These are phyloP conservation scores for Prunus mira DNA, from an alignment of 306 rosid species.

Conservation along the genomic window DNA sequence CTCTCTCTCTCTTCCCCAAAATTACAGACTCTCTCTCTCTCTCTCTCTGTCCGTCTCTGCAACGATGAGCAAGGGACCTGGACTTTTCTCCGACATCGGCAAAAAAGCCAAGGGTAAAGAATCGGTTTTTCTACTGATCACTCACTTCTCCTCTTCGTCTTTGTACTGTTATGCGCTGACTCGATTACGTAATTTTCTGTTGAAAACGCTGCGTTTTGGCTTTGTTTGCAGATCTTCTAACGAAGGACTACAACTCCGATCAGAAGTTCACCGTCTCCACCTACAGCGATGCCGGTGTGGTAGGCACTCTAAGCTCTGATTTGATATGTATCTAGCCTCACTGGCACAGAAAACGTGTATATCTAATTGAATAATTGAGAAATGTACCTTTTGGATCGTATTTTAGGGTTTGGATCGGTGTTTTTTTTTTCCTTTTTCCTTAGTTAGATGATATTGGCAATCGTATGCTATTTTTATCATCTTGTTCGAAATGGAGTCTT, in stretches of 20 bases:
- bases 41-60: conserved; percentile 20
- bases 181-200: not conserved
- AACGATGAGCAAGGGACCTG: conserved; percentile 89
- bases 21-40: not conserved
- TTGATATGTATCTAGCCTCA: not conserved
- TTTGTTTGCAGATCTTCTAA: conserved; percentile 63
- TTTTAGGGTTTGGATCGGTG: not conserved
- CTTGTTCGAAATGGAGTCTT: not conserved
- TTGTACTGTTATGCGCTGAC: not conserved
- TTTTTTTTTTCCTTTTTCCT: not conserved
- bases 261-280: conserved; percentile 73
- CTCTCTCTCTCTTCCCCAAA: not conserved
- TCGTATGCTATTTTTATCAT: not conserved
- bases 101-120: conserved; percentile 73
- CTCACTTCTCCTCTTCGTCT: not conserved
- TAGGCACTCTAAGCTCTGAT: conserved; percentile 25
- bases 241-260: conserved; percentile 74
- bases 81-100: conserved; percentile 84
- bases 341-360: not conserved
- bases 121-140: not conserved
- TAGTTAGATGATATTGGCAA: not conserved
- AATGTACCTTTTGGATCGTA: not conserved
- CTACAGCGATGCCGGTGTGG: conserved; percentile 78
- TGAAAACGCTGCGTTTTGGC: conserved; percentile 22
- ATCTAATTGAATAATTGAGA: not conserved